A percentile compares a stretch with the other conserved stretches of the same genome.
phyloP scores from a whole-genome alignment of 306 rosid species.

The Urtica urens region DNA sequence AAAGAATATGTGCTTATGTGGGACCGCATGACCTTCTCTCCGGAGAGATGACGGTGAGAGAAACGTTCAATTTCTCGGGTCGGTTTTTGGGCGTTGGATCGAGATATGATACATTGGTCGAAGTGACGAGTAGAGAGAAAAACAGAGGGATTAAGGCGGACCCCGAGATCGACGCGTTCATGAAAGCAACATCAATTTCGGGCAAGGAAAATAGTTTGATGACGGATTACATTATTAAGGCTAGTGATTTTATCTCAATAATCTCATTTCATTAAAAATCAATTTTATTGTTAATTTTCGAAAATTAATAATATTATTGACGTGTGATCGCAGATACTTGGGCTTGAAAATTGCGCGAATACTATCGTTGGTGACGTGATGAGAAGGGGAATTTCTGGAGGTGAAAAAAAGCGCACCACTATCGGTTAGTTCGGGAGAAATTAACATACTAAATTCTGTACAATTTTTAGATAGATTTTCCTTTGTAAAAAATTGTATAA shows the following conservation, averaged over 20 bases:
- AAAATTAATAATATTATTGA: neutral
- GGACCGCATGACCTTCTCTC: conserved; percentile 63
- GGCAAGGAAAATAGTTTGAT: conserved; percentile 48
- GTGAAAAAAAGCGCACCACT: conserved; percentile 77
- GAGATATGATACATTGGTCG: conserved; percentile 47
- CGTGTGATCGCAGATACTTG: conserved; percentile 40
- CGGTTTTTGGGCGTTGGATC: conserved; percentile 77
- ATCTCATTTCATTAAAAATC: neutral
- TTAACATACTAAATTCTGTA: neutral
- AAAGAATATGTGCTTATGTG: conserved; percentile 74
- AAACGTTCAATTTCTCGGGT: conserved; percentile 73
- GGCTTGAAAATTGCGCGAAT: conserved; percentile 73
- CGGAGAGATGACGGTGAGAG: conserved; percentile 88
- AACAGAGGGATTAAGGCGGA: conserved; percentile 67
- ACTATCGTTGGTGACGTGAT: conserved; percentile 62
- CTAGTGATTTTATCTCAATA: neutral
- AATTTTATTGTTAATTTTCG: neutral
- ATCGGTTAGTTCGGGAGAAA: conserved; percentile 25
- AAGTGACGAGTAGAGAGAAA: conserved; percentile 66
- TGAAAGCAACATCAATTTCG: conserved; percentile 49
- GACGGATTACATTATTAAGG: conserved; percentile 68
- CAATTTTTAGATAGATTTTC: neutral
- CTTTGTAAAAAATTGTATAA: neutral
- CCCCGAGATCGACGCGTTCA: conserved; percentile 66
- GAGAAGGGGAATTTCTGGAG: conserved; percentile 83